These are phyloP conservation scores for Phytophthora foliorum DNA, from an alignment of 352 stramenopile genomes.

Conservation along the genomic window DNA sequence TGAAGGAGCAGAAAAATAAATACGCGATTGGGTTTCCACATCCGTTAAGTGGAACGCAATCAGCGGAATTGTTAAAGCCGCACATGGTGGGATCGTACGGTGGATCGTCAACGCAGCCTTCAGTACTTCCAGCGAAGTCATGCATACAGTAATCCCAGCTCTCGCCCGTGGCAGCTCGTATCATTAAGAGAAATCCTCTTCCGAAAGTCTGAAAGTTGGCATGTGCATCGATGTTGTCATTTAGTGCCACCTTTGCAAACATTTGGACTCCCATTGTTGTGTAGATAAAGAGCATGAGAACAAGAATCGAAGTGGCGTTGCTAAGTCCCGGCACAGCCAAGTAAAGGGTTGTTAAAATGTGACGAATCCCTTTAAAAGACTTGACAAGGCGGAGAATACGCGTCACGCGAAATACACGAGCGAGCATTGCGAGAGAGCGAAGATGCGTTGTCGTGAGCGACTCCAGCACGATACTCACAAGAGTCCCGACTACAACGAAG, in stretches of 20 bases:
- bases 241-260: slow-evolving; percentile 87
- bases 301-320: slow-evolving; percentile 91
- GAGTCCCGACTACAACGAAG: slow-evolving; percentile 63
- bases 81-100: slow-evolving; percentile 73
- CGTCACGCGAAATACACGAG: slow-evolving; percentile 93
- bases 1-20: slow-evolving; percentile 89
- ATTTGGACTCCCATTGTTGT: slow-evolving; percentile 92
- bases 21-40: slow-evolving; percentile 78
- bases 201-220: slow-evolving; percentile 94
- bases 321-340: slow-evolving; percentile 83
- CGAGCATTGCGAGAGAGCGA: slow-evolving; percentile 86
- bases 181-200: slow-evolving; percentile 88
- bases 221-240: slow-evolving; percentile 84
- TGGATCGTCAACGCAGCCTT: slow-evolving; percentile 70
- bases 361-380: slow-evolving; percentile 81
- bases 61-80: slow-evolving; percentile 68
- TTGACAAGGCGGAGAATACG: slow-evolving; percentile 82
- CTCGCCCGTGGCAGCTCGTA: slow-evolving; percentile 94
- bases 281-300: slow-evolving; percentile 94
- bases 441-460: slow-evolving; percentile 52
- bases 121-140: slow-evolving; percentile 54
- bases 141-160: slow-evolving; percentile 95
- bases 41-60: slow-evolving; percentile 76
- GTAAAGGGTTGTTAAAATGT: slow-evolving; percentile 91
- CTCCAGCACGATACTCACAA: slow-evolving; percentile 44